Conservation (phyloP, 2,329 filamentous ascomycete genomes). For the Xylariales sp. region DNA sequence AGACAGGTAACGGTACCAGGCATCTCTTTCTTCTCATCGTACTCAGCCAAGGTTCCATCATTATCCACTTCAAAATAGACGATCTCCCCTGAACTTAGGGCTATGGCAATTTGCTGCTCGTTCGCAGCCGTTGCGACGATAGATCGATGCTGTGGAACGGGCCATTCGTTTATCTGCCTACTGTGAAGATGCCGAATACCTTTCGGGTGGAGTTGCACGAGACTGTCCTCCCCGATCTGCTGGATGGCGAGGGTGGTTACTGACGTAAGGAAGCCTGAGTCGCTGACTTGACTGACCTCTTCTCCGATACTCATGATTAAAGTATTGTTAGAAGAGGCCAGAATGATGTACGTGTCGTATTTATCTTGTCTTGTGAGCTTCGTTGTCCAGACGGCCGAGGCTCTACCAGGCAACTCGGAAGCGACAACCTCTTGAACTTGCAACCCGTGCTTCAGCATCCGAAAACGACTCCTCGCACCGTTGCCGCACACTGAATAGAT, state of each 20-base stretch:
- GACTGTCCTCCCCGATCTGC: constrained; percentile 84
- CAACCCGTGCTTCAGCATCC: constrained; percentile 86
- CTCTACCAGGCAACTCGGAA: constrained; percentile 82
- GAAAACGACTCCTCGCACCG: constrained; percentile 82
- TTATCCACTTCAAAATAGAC: constrained; percentile 97
- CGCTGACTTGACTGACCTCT: constrained; percentile 90
- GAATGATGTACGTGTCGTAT: constrained; percentile 88
- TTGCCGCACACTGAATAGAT: constrained; percentile 91
- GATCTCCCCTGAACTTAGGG: constrained; percentile 91
- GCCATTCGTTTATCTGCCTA: constrained; percentile 86
- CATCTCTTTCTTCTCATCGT: constrained; percentile 92
- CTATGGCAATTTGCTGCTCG: constrained; percentile 85
- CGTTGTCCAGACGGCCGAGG: constrained; percentile 90
- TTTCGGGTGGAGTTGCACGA: constrained; percentile 91
- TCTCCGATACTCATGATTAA: constrained; percentile 93
- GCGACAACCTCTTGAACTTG: constrained; percentile 95
- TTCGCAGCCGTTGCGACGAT: constrained; percentile 95
- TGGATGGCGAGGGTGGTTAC: constrained; percentile 89
- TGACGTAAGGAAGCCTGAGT: constrained; percentile 84
- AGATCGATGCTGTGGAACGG: constrained; percentile 84
- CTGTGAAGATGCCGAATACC: constrained; percentile 84
- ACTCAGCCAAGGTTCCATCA: constrained; percentile 86
- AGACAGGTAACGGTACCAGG: constrained; percentile 93
- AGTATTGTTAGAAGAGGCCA: constrained; percentile 85
- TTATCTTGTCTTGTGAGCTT: constrained; percentile 78